Evolutionary conservation across 2,329 filamentous ascomycete genomes (phyloP).

Genomic region (Trichoderma afroharzianum): DNA sequence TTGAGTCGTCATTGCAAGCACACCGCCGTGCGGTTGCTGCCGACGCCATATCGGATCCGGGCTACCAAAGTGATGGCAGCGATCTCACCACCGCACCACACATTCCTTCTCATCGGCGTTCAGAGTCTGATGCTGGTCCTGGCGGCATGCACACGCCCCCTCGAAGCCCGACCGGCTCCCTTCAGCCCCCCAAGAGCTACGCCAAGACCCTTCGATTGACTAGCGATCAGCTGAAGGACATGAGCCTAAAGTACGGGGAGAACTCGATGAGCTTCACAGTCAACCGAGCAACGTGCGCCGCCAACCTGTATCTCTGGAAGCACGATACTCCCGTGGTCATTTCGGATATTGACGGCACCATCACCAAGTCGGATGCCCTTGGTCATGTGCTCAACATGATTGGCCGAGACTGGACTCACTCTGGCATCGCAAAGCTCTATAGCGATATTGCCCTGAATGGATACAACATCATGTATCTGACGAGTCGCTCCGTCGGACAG

Average conservation of each 20-base stretch:
- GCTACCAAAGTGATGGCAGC: constrained; percentile 89
- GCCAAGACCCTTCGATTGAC: constrained; percentile 94
- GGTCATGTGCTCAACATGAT: constrained; percentile 96
- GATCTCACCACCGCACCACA: constrained; percentile 50
- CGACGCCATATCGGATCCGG: constrained; percentile 88
- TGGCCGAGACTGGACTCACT: constrained; percentile 95
- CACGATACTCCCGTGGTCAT: constrained; percentile 92
- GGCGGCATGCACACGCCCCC: constrained; percentile 60
- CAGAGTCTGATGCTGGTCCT: constrained; percentile 63
- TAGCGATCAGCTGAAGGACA: constrained; percentile 86
- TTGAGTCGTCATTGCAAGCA: constrained; percentile 47
- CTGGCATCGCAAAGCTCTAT: constrained; percentile 94
- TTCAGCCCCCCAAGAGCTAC: constrained; percentile 77
- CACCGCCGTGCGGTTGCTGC: constrained; percentile 52
- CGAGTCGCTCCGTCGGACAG: constrained; percentile 88
- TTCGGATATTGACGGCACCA: constrained; percentile 97
- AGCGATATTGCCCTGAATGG: constrained; percentile 93
- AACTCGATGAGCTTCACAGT: constrained; percentile 97
- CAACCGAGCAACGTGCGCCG: constrained; percentile 86
- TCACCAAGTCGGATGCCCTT: constrained; percentile 93
- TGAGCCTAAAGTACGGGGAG: constrained; percentile 77
- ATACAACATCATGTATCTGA: constrained; percentile 98
- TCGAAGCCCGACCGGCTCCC: constrained; percentile 61
- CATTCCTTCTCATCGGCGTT: constrained; percentile 52
- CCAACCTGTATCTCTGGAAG: constrained; percentile 91